Base-by-base conservation (phyloP, 805 yeast species). In the Jamesozyma spencerorum region DNA sequence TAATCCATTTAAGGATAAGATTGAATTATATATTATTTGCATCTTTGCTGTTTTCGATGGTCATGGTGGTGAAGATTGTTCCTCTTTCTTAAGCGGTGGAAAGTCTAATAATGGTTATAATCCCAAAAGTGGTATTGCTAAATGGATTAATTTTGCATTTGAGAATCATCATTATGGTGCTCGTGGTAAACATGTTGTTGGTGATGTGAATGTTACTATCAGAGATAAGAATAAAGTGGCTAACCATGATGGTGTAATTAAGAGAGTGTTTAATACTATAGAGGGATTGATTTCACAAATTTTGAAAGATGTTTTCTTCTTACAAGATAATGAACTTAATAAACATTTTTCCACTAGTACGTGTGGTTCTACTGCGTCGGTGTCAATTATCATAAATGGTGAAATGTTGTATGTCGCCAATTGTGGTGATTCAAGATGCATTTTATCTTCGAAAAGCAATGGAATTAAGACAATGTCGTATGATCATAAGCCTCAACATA, bases 401-500 rank as follows among this genome's bases (percentile, higher is more conserved):
- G 57, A 57, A 29, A 53, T 66, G 17, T 62, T 83, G 12, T 68
- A 72, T 18, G 79, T 77, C 11, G 81, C 84, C 13, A 83, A 83
- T 51, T 70, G 84, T 2, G 94, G 94, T 4, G 94, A 83, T 58
- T 81, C 88, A 5, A 66, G 94, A 44, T 72, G 82, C 44, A 72
- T 82, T 5, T 49, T 79, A 34, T 60, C 69, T 0, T 70, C 79
- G 11, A 58, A 60, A 33, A 54, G 68, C 15, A 53, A 64, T 30
- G 86, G 85, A 1, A 65, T 81, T 7, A 82, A 82, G 56, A 71
- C 66, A 4, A 49, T 81, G 47, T 79, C 85, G 6, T 81, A 69
- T 54, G 90, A 82, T 63, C 98, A 90, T 66, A 90, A 90, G 66
- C 97, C 98, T 18, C 83, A 84, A 34, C 87, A 90, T 58, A 94